Evolutionary conservation across 306 rosid species (phyloP), one percentile per base, ranked within the genome.

Genomic region (Prunus kanzakura): DNA sequence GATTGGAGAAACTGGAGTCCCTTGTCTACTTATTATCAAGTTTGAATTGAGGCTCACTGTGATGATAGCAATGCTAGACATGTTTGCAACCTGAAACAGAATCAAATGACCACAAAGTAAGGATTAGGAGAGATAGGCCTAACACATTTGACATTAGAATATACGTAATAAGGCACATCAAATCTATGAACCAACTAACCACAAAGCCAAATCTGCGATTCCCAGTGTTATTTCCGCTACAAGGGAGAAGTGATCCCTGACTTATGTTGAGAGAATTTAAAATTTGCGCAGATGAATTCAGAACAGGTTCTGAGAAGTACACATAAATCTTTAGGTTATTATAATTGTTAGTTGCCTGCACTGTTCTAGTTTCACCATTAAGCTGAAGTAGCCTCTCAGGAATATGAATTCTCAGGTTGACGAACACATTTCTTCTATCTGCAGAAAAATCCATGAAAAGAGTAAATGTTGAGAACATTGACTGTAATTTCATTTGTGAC

Each of bases 351-450:
- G 98, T 94, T 64, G 98, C 97, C 74, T 84, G 90, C 15, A 90
- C 89, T 75, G 93, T 77, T 84, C 98, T 90, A 41, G 90, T 91
- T 86, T 87, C 87, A 52, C 89, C 80, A 75, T 85, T 68, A 38
- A 94, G 82, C 75, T 89, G 85, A 78, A 94, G 85, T 68, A 89
- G 89, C 86, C 71, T 82, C 77, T 91, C 97, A 0, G 91, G 91
- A 84, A 91, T 73, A 55, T 22, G 91, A 80, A 84, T 85, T 89
- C 86, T 91, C 79, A 89, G 61, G 84, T 85, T 76, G 49, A 82
- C 94, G 66, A 79, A 83, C 43, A 84, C 93, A 57, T 55, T 73
- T 84, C 98, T 92, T 83, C 96, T 89, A 81, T 94, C 98, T 94
- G 91, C 54, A 66, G 77, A 83, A 68, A 79, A 57, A 12, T 57